These are phyloP conservation scores for Asclepias syriaca DNA, from an alignment of 257 asterid species.

Conservation along the genomic window DNA sequence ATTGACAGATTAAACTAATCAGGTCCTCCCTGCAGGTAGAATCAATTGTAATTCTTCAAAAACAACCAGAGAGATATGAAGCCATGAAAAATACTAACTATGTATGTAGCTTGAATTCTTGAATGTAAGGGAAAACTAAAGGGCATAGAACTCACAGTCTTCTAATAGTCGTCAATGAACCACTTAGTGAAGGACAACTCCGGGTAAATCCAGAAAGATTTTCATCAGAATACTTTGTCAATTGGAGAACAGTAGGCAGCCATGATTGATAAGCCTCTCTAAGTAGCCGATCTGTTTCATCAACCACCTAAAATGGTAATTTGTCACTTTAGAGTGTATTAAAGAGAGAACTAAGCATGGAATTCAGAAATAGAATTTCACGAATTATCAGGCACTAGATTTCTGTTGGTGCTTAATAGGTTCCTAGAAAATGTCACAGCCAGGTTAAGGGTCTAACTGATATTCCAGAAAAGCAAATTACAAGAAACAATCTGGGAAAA, in stretches of 20 bases:
- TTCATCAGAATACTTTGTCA: conserved; percentile 37
- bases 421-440: neutral
- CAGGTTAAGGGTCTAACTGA: conserved; percentile 2
- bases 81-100: neutral
- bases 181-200: conserved; percentile 29
- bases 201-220: conserved; percentile 19
- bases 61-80: neutral
- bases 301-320: conserved; percentile 60
- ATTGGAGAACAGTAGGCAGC: conserved; percentile 77
- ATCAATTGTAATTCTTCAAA: neutral
- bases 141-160: conserved; percentile 50
- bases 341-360: neutral
- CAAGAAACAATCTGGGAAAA: neutral
- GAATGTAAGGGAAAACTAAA: neutral
- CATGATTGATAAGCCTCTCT: conserved; percentile 93
- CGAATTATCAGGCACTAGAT: neutral
- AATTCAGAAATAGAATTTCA: neutral
- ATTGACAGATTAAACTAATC: neutral
- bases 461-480: neutral
- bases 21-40: neutral
- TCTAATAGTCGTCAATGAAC: conserved; percentile 70
- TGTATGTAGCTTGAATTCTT: conserved; percentile 15
- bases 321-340: neutral
- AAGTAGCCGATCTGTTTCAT: conserved; percentile 86
- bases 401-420: neutral